Evolutionary conservation across 306 rosid species (phyloP).

Genomic region (Fagus sylvatica): DNA sequence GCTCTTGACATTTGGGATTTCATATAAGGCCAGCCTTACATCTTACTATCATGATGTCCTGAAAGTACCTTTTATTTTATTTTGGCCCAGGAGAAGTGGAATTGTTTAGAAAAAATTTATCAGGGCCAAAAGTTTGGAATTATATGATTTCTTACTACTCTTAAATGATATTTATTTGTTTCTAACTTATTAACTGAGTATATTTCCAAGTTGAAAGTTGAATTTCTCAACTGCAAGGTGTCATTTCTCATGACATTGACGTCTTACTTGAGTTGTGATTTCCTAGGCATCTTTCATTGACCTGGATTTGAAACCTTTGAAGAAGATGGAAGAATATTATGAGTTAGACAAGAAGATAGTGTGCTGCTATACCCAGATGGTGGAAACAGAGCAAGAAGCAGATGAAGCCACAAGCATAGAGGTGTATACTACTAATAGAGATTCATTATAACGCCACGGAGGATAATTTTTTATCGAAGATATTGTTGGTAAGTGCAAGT

Average conservation of each 20-base stretch:
- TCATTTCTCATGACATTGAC: constrained; percentile 19
- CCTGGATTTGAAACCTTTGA: constrained; percentile 81
- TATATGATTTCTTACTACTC: not conserved
- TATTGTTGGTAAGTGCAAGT: constrained; percentile 29
- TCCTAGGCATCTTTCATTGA: constrained; percentile 75
- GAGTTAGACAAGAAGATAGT: constrained; percentile 85
- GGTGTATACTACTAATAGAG: constrained; percentile 32
- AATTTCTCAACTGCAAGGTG: constrained; percentile 6
- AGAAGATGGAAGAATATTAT: constrained; percentile 86
- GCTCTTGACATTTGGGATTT: constrained; percentile 1
- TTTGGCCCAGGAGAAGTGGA: not conserved
- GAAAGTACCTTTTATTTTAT: not conserved
- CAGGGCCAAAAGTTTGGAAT: not conserved
- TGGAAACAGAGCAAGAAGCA: constrained; percentile 46
- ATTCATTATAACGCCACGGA: constrained; percentile 35
- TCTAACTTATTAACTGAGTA: not conserved
- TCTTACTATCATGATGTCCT: not conserved
- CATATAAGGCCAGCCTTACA: too few species aligned
- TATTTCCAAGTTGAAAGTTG: not conserved
- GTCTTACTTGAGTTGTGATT: constrained; percentile 32
- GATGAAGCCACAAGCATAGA: constrained; percentile 36
- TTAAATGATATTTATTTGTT: not conserved
- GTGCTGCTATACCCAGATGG: constrained; percentile 61
- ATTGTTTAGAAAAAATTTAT: not conserved
- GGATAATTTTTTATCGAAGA: constrained; percentile 25